Evolutionary conservation across 1,284 basidiomycete species (phyloP).

Genomic region (Cutaneotrichosporon sp.): DNA sequence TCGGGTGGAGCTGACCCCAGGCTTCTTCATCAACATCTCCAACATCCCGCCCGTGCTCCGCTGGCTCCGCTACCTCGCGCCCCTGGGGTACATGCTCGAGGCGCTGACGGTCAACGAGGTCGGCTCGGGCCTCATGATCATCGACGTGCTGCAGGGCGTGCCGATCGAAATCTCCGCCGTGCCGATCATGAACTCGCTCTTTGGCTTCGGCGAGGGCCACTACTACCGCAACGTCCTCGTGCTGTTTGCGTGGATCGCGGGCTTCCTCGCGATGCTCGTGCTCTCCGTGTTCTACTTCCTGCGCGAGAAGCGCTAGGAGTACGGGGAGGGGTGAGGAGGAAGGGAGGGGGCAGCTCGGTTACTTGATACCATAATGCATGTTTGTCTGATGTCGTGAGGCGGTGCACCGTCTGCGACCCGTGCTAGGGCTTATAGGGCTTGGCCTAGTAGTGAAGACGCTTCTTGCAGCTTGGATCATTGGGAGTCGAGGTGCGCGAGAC

Average conservation of each 20-base stretch:
- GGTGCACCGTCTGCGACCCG: too few species aligned
- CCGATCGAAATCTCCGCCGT: constrained; percentile 73
- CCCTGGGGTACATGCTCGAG: constrained; percentile 65
- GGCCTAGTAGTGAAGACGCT: too few species aligned
- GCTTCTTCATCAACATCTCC: constrained; percentile 72
- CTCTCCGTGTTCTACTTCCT: constrained; percentile 71
- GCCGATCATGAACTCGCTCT: constrained; percentile 76
- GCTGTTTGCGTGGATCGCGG: constrained; percentile 77
- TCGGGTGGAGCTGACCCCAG: constrained; percentile 6
- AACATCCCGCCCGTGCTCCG: constrained; percentile 78
- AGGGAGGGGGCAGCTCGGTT: too few species aligned
- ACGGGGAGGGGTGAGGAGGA: too few species aligned
- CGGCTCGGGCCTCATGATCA: constrained; percentile 75
- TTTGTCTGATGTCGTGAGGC: too few species aligned
- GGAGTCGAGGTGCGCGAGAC: too few species aligned
- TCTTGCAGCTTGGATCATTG: too few species aligned
- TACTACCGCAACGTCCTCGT: constrained; percentile 86
- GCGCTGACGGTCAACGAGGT: constrained; percentile 87
- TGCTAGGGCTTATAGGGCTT: too few species aligned
- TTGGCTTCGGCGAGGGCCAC: constrained; percentile 72
- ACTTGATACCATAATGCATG: too few species aligned
- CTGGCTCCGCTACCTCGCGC: constrained; percentile 72
- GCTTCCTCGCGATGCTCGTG: constrained; percentile 69
- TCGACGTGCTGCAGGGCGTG: constrained; percentile 74
- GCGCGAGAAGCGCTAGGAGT: constrained; percentile 63